Base-by-base conservation (phyloP, 78 protist species). In the Cyanophora paradoxa region DNA sequence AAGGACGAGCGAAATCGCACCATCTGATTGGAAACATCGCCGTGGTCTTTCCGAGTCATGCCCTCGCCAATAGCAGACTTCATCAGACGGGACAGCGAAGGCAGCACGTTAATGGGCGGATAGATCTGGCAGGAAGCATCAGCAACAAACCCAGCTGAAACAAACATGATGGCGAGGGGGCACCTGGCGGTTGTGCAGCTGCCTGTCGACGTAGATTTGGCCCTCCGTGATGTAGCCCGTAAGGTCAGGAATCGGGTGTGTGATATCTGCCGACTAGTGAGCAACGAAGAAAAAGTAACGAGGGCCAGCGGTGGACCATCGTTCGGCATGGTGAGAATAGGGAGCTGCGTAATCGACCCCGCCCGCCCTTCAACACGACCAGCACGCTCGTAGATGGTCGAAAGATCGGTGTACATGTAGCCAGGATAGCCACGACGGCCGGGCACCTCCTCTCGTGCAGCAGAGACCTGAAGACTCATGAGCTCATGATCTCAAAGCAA, bases 161-260 rank as follows among this genome's bases (percentile, higher is more conserved):
- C n/a, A n/a, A n/a, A n/a, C n/a, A n/a, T 48, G n/a, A n/a, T n/a
- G n/a, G n/a, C n/a, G n/a, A n/a, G 30, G 13, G 50, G 7, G 17
- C 4, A 30, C 39, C 39, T 72, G 94, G 24, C 87, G 37, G 90
- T 94, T 95, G 94, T 95, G 86, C 58, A 98, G 88, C 69, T 91
- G 95, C 26, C 99, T 81, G 74, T 96, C 99, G 74, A 98, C 82
- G 89, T 89, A 96, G 39, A 98, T 94, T 88, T 98, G 99, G 14
- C 99, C 99, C 90, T 98, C 99, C 28, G 99, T 98, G 64, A 96
- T 96, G 85, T 95, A 98, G 30, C 99, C 99, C 26, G 99, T 96
- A 5, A 98, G 82, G 81, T 98, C 99, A 33, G 99, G 99, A 34
- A 98, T 94, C 33, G 99, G 99, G 80, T 96, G 99, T 52, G 99